These are phyloP conservation scores for Globisporangium cederbergense DNA, from an alignment of 352 stramenopile species.

Conservation along the genomic window DNA sequence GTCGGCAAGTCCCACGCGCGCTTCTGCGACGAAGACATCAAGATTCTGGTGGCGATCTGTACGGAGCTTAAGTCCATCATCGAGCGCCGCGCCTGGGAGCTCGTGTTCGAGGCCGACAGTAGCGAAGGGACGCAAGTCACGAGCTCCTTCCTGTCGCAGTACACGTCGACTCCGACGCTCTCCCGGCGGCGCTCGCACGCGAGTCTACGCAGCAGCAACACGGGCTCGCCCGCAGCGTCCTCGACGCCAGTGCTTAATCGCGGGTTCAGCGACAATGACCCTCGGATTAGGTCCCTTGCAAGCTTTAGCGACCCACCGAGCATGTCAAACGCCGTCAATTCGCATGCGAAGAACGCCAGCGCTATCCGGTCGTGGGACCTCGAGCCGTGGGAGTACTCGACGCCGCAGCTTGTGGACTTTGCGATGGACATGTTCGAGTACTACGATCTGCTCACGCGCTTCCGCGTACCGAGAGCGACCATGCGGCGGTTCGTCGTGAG, in stretches of 20 bases:
- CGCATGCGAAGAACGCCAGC: not conserved
- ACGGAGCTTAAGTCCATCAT: constrained; percentile 58
- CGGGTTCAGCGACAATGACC: constrained; percentile 25
- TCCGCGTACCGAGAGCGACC: constrained; percentile 48
- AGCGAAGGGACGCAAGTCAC: constrained; percentile 49
- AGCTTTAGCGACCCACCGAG: constrained; percentile 27
- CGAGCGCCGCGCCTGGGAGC: constrained; percentile 64
- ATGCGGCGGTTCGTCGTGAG: constrained; percentile 63
- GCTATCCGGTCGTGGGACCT: constrained; percentile 49
- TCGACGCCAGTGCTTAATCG: not conserved
- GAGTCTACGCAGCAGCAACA: constrained; percentile 18
- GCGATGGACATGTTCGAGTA: constrained; percentile 72
- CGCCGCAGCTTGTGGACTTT: constrained; percentile 61
- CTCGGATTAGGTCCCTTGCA: constrained; percentile 25
- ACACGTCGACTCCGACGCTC: constrained; percentile 51
- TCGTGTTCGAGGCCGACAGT: constrained; percentile 61
- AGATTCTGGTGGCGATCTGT: constrained; percentile 65
- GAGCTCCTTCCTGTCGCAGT: constrained; percentile 72
- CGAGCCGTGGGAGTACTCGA: constrained; percentile 57
- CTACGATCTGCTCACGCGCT: constrained; percentile 60
- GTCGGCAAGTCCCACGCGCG: constrained; percentile 27
- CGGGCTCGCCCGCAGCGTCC: constrained; percentile 16
- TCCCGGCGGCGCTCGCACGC: constrained; percentile 22
- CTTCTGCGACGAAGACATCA: constrained; percentile 66
- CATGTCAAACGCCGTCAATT: not conserved